Evolutionary conservation across 768 basidiomycete species (phyloP).

Genomic region (Pisolithus orientalis): DNA sequence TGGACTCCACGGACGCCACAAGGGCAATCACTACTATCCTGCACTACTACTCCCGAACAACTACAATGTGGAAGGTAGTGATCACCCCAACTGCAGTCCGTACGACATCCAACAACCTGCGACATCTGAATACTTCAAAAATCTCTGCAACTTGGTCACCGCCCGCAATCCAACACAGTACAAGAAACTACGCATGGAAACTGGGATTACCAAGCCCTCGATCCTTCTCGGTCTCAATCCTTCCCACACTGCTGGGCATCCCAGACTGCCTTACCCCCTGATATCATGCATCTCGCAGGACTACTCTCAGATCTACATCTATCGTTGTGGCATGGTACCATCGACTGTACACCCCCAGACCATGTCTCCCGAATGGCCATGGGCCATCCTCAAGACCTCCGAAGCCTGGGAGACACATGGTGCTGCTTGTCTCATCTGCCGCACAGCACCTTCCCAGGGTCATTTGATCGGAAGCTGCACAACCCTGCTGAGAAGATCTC

Average conservation of each 20-base stretch:
- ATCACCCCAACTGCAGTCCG: neutral
- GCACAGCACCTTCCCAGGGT: neutral
- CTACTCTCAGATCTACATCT: too few species aligned
- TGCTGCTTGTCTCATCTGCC: constrained; percentile 9
- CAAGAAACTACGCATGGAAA: constrained; percentile 4
- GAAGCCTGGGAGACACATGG: constrained; percentile 18
- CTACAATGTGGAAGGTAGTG: neutral
- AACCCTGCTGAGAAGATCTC: neutral
- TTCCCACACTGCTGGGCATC: constrained; percentile 9
- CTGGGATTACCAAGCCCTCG: constrained; percentile 30
- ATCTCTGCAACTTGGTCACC: neutral
- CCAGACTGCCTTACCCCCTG: too few species aligned
- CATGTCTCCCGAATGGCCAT: constrained; percentile 24
- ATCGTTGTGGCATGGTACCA: constrained; percentile 9
- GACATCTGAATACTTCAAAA: neutral
- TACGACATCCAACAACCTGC: neutral
- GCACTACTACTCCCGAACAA: neutral
- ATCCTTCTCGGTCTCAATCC: constrained; percentile 28
- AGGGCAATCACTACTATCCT: neutral
- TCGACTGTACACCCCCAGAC: constrained; percentile 2
- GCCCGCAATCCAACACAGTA: neutral
- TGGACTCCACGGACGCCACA: too few species aligned
- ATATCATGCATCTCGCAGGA: too few species aligned
- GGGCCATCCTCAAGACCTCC: constrained; percentile 20
- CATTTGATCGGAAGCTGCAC: too few species aligned